Evolutionary conservation across 352 stramenopile genomes (phyloP).

Genomic region (Globisporangium canariense): DNA sequence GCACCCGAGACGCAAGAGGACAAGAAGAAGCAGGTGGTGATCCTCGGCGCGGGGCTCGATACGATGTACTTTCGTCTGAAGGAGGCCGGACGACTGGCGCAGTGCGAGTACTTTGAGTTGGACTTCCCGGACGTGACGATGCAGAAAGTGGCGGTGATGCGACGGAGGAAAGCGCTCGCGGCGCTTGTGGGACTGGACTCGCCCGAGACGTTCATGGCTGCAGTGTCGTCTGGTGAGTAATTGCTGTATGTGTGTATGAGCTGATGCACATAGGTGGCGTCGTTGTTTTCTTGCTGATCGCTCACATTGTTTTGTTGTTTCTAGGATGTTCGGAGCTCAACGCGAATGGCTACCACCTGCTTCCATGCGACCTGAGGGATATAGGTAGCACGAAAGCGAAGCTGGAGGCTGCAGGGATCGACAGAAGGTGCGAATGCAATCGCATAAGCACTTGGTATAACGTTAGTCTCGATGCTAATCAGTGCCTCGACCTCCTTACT

Average conservation of each 20-base stretch:
- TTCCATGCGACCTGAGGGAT: constrained; percentile 75
- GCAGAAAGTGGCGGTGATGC: constrained; percentile 79
- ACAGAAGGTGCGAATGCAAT: constrained; percentile 27
- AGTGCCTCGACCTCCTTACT: neutral
- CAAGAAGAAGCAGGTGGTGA: constrained; percentile 69
- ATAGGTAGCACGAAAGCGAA: constrained; percentile 47
- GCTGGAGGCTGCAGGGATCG: constrained; percentile 53
- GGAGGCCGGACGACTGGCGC: constrained; percentile 23
- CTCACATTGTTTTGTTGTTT: neutral
- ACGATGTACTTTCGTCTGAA: constrained; percentile 85
- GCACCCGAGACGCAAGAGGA: neutral
- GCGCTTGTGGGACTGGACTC: constrained; percentile 37
- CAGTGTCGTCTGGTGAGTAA: constrained; percentile 39
- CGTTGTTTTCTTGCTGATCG: neutral
- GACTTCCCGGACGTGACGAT: constrained; percentile 80
- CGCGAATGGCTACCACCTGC: constrained; percentile 65
- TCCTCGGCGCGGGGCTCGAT: constrained; percentile 77
- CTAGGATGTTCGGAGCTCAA: constrained; percentile 65
- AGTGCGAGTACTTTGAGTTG: constrained; percentile 82
- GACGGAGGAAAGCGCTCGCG: constrained; percentile 56
- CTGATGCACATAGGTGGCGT: neutral
- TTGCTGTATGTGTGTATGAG: neutral
- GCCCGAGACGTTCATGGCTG: constrained; percentile 43
- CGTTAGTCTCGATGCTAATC: too few relatives aligned
- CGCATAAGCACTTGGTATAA: too few relatives aligned